These are phyloP conservation scores for Monilinia laxa DNA, from an alignment of 2,329 filamentous ascomycete species.

Conservation along the genomic window DNA sequence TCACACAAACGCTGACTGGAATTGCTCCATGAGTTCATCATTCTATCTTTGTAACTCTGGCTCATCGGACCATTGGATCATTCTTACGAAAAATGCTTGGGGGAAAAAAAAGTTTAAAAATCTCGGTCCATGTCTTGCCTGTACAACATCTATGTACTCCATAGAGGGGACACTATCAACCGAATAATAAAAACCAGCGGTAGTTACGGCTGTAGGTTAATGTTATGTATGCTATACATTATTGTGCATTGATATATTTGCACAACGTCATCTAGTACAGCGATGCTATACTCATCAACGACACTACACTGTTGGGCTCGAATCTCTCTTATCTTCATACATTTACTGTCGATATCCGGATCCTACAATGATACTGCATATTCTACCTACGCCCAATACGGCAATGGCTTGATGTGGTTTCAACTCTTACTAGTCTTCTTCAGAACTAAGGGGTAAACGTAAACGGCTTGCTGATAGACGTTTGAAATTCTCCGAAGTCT, in stretches of 20 bases:
- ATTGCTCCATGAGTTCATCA: constrained; percentile 2
- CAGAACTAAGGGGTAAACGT: constrained; percentile 3
- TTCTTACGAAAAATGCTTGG: background rate
- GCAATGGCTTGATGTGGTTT: constrained; percentile 11
- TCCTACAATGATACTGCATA: background rate
- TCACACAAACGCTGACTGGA: background rate
- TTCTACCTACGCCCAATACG: background rate
- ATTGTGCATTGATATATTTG: background rate
- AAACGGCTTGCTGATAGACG: background rate
- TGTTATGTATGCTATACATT: background rate
- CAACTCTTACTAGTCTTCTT: background rate
- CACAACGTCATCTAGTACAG: background rate
- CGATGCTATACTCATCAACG: background rate
- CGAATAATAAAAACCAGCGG: background rate
- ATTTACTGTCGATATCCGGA: constrained; percentile 8
- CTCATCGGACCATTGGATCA: constrained; percentile 3
- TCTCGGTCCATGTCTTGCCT: background rate
- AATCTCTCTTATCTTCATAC: constrained; percentile 14
- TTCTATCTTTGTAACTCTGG: background rate
- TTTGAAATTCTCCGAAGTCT: constrained; percentile 10
- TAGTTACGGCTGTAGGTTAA: background rate
- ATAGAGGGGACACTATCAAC: constrained; percentile 5
- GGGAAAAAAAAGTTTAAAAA: background rate
- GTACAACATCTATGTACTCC: constrained; percentile 2
- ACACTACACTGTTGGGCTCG: background rate